Evolutionary conservation across 2,329 filamentous ascomycete species (phyloP).

Genomic region (Chrysosporium keratinophilum): DNA sequence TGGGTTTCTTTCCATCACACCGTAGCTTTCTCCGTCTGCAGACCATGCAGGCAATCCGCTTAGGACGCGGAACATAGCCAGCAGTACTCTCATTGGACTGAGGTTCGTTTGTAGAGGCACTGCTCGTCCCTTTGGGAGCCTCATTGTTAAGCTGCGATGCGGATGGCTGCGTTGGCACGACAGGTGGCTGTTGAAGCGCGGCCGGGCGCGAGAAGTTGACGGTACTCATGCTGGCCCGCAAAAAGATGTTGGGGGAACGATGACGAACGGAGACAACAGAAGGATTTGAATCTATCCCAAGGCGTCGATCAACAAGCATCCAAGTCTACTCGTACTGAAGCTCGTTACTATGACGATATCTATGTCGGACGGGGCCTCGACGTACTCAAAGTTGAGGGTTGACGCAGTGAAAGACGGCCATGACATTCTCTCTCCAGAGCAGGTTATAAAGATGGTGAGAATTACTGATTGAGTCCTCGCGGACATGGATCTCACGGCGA

Average conservation of each 20-base stretch:
- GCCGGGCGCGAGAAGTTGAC: neutral
- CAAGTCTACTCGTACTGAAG: no score
- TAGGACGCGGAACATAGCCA: constrained; percentile 64
- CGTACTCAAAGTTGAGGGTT: no score
- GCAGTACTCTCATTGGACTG: constrained; percentile 31
- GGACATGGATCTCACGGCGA: neutral
- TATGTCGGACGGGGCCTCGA: no score
- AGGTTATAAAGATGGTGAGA: neutral
- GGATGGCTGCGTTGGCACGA: neutral
- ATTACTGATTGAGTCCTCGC: no score
- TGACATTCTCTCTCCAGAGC: no score
- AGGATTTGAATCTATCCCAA: neutral
- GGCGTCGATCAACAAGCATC: neutral
- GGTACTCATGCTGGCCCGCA: neutral
- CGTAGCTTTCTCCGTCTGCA: constrained; percentile 86
- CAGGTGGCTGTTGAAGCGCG: neutral
- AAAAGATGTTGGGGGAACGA: neutral
- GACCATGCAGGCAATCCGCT: constrained; percentile 88
- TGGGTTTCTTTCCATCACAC: constrained; percentile 75
- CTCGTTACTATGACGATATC: no score
- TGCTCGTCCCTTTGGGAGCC: neutral
- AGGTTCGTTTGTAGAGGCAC: neutral
- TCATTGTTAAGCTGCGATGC: neutral
- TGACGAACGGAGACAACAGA: no score
- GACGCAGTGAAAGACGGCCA: no score